Percentiles rank a stretch among this genome's conserved stretches.
phyloP scores from a whole-genome alignment of 2,329 filamentous ascomycete species.

The Talaromyces sp. region DNA sequence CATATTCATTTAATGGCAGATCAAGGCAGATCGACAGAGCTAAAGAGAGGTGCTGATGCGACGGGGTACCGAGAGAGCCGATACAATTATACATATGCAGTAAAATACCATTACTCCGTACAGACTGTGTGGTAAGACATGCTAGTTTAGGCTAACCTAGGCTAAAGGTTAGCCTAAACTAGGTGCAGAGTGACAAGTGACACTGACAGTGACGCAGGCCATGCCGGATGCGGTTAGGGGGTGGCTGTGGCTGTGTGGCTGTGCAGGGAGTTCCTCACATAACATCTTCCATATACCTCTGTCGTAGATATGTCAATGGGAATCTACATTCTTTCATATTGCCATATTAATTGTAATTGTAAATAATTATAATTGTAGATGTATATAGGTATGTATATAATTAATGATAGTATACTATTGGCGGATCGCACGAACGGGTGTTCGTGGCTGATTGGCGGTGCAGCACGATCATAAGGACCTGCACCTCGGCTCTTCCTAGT shows the following conservation, averaged over 20 bases:
- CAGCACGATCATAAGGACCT: background rate
- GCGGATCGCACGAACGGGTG: background rate
- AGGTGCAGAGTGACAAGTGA: background rate
- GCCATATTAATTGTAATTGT: too few relatives aligned
- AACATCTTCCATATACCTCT: too few relatives aligned
- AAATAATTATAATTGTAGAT: too few relatives aligned
- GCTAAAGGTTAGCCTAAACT: too few relatives aligned
- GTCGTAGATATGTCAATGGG: too few relatives aligned
- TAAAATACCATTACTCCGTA: too few relatives aligned
- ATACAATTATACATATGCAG: background rate
- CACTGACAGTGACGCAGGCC: background rate
- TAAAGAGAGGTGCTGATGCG: background rate
- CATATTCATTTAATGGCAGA: too few relatives aligned
- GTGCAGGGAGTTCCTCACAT: background rate
- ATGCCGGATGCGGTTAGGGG: background rate
- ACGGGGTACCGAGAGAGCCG: background rate
- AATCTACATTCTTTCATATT: too few relatives aligned
- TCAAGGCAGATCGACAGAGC: background rate
- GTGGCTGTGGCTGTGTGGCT: background rate
- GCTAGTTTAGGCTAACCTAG: too few relatives aligned
- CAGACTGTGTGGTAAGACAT: too few relatives aligned
- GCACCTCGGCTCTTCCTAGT: background rate
- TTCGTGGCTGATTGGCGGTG: background rate
- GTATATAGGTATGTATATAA: too few relatives aligned
- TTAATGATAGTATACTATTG: background rate